Conservation (phyloP, 805 yeast species). For the Ogataea trehalophila region DNA sequence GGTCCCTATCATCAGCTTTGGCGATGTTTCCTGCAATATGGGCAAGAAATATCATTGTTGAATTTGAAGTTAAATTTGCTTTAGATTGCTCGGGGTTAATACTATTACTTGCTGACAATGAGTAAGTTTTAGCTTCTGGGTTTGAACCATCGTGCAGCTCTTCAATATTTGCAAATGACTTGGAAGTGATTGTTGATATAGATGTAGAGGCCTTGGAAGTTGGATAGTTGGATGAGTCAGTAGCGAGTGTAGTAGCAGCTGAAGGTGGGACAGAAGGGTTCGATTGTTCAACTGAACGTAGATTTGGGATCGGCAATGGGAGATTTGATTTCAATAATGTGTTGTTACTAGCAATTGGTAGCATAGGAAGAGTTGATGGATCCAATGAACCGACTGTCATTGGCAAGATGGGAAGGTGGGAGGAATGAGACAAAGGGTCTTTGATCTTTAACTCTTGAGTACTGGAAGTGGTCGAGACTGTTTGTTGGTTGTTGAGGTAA, state of each 20-base stretch:
- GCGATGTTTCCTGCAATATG: conserved; percentile 78
- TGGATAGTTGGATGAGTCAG: neutral
- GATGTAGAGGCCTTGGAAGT: neutral
- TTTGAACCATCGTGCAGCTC: neutral
- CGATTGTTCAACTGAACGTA: too few species aligned
- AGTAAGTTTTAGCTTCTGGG: conserved; percentile 2
- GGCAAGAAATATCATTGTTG: conserved; percentile 68
- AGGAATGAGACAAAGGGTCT: too few species aligned
- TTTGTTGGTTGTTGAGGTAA: neutral
- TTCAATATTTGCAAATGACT: neutral
- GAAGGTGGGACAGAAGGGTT: too few species aligned
- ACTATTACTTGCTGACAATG: conserved; percentile 2
- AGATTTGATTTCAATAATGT: neutral
- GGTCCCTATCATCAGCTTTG: conserved; percentile 59
- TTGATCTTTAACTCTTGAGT: neutral
- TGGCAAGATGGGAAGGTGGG: neutral
- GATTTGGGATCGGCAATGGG: conserved; percentile 4
- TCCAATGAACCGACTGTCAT: neutral
- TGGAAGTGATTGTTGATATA: neutral
- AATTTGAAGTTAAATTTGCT: conserved; percentile 15
- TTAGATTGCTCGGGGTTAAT: conserved; percentile 7
- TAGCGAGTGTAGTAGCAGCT: too few species aligned
- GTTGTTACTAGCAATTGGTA: neutral
- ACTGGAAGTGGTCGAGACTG: neutral
- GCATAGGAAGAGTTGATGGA: neutral